Conservation (phyloP, 495 filamentous ascomycete species). For the Tetracladium marchalianum region DNA sequence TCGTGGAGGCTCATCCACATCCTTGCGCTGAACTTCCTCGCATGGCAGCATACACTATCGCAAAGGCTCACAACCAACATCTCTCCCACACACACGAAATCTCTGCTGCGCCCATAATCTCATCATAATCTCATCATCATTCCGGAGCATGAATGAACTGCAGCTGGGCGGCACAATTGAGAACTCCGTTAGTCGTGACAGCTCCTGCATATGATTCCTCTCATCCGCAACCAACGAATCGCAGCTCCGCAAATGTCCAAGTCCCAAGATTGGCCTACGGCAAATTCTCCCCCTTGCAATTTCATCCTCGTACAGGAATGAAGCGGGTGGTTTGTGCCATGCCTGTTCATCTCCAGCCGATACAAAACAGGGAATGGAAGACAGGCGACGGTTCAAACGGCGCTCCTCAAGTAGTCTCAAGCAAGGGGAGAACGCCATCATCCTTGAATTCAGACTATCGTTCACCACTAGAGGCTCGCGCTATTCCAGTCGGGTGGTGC, state of each 20-base stretch:
- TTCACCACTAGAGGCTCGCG: not conserved
- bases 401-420: not conserved
- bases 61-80: too few species aligned
- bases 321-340: conserved; percentile 5
- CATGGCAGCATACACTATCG: too few species aligned
- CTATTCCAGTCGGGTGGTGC: conserved; percentile 7
- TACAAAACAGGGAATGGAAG: too few species aligned
- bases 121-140: too few species aligned
- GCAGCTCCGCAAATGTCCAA: not conserved
- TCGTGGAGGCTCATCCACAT: conserved; percentile 2
- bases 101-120: too few species aligned
- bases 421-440: conserved; percentile 11
- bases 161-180: conserved; percentile 4
- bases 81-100: too few species aligned
- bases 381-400: conserved; percentile 5
- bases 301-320: not conserved
- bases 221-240: conserved; percentile 1
- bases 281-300: conserved; percentile 6
- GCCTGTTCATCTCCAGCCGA: conserved; percentile 3
- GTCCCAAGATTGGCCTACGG: conserved; percentile 5
- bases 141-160: conserved; percentile 8
- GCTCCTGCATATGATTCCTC: not conserved
- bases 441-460: conserved; percentile 5
- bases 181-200: not conserved
- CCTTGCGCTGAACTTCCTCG: conserved; percentile 7